These are phyloP conservation scores for Colletotrichum orbiculare DNA, from an alignment of 2,329 filamentous ascomycete genomes.

Conservation along the genomic window DNA sequence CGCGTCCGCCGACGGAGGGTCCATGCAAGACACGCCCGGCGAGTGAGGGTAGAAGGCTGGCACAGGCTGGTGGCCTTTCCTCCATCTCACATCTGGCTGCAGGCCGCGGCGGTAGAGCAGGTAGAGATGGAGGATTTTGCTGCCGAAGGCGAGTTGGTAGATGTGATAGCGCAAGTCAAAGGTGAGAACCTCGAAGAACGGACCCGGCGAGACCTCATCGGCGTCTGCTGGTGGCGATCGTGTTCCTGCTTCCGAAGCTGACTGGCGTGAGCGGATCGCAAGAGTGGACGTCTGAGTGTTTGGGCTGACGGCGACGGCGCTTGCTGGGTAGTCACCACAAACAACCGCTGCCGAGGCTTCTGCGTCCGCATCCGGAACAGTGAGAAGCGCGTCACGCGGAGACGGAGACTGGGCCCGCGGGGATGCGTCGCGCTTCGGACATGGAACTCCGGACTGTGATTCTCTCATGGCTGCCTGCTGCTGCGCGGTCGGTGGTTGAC, in stretches of 20 bases:
- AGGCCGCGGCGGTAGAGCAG: conserved; percentile 35
- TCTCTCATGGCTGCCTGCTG: conserved; percentile 25
- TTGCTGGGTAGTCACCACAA: conserved; percentile 2
- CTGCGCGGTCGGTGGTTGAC: neutral
- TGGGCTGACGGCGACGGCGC: neutral
- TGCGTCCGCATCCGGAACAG: conserved; percentile 30
- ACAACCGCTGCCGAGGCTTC: conserved; percentile 20
- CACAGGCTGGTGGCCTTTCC: conserved; percentile 36
- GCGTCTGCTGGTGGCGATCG: neutral
- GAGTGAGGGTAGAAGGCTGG: conserved; percentile 35
- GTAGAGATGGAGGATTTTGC: conserved; percentile 33
- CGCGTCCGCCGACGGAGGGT: conserved; percentile 32
- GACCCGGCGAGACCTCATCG: neutral
- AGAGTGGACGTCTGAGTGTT: neutral
- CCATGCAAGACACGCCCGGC: conserved; percentile 32
- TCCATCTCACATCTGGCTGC: conserved; percentile 32
- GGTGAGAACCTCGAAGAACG: conserved; percentile 35
- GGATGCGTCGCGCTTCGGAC: conserved; percentile 17
- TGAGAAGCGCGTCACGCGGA: conserved; percentile 22
- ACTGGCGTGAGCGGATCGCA: conserved; percentile 8
- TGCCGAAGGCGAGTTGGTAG: conserved; percentile 34
- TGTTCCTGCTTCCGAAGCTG: too few relatives aligned
- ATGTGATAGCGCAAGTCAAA: conserved; percentile 35
- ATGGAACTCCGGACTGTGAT: conserved; percentile 11
- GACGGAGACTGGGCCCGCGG: neutral